These are phyloP conservation scores for Chlorella sp. DNA, from an alignment of 139 green algal genomes.

Conservation along the genomic window DNA sequence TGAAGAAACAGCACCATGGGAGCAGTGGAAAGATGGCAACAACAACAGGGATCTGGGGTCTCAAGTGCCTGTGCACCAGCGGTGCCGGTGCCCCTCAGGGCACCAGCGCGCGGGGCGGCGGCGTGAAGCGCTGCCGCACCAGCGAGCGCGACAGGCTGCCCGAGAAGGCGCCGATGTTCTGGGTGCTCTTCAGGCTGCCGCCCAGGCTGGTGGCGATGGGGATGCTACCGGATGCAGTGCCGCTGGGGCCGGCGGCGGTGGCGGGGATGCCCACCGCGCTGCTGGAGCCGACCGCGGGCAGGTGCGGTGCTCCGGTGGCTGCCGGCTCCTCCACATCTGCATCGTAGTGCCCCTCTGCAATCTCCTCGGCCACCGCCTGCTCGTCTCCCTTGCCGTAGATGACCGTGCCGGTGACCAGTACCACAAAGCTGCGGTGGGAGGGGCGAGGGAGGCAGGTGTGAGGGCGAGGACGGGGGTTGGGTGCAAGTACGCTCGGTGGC, in stretches of 20 bases:
- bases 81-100: not conserved
- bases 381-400: slow-evolving; percentile 74
- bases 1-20: too few species aligned
- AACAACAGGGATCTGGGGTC: too few species aligned
- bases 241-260: not conserved
- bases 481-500: not conserved
- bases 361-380: slow-evolving; percentile 30
- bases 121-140: not conserved
- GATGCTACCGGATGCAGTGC: not conserved
- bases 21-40: too few species aligned
- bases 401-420: slow-evolving; percentile 77
- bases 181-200: slow-evolving; percentile 33
- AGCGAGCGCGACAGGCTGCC: slow-evolving; percentile 13
- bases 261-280: not conserved
- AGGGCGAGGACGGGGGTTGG: too few species aligned
- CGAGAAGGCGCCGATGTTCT: slow-evolving; percentile 43
- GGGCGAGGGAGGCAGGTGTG: too few species aligned
- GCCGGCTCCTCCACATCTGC: not conserved
- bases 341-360: slow-evolving; percentile 6
- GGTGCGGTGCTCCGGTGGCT: not conserved
- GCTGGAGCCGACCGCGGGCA: not conserved
- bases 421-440: slow-evolving; percentile 48
- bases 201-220: slow-evolving; percentile 11
- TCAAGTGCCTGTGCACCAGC: too few species aligned
- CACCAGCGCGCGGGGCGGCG: not conserved